Percentiles rank a stretch among this genome's conserved stretches.
Evolutionary conservation across 306 rosid species (phyloP).

Genomic region (Glycine tomentella): DNA sequence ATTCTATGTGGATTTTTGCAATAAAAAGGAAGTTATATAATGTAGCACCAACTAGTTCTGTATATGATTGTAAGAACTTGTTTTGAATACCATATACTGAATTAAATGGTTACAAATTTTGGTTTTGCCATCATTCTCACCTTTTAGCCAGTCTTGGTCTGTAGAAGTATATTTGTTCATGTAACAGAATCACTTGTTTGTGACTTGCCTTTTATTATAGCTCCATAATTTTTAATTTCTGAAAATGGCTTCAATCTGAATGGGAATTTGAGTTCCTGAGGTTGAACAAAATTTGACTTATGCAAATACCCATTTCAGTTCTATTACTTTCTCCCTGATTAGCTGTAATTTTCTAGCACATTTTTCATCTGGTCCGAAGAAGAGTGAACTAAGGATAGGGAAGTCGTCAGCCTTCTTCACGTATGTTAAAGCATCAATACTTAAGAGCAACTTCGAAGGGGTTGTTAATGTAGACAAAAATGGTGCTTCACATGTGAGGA

Average conservation of each 20-base stretch:
- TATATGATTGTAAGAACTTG: background rate
- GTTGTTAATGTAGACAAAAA: constrained; percentile 51
- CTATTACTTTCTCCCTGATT: constrained; percentile 24
- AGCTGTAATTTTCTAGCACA: constrained; percentile 53
- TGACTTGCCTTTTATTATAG: constrained; percentile 18
- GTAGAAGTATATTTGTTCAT: constrained; percentile 2
- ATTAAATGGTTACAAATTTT: background rate
- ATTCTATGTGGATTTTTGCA: background rate
- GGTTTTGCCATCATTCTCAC: constrained; percentile 5
- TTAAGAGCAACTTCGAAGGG: constrained; percentile 60
- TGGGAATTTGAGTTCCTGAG: constrained; percentile 16
- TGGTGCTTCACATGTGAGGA: constrained; percentile 49
- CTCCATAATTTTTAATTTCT: constrained; percentile 13
- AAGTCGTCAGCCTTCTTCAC: constrained; percentile 95
- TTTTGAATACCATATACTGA: constrained; percentile 28
- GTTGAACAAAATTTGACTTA: constrained; percentile 29
- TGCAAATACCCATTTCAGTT: constrained; percentile 17
- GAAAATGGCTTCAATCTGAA: constrained; percentile 18
- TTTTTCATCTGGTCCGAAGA: constrained; percentile 72
- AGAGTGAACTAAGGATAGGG: constrained; percentile 91
- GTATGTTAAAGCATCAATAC: constrained; percentile 70
- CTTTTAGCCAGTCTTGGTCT: constrained; percentile 35
- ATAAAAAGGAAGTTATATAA: background rate
- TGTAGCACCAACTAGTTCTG: constrained; percentile 24
- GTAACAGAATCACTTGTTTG: constrained; percentile 24